Base-by-base conservation (phyloP, 1,284 basidiomycete species). In the Pseudozyma pruni region DNA sequence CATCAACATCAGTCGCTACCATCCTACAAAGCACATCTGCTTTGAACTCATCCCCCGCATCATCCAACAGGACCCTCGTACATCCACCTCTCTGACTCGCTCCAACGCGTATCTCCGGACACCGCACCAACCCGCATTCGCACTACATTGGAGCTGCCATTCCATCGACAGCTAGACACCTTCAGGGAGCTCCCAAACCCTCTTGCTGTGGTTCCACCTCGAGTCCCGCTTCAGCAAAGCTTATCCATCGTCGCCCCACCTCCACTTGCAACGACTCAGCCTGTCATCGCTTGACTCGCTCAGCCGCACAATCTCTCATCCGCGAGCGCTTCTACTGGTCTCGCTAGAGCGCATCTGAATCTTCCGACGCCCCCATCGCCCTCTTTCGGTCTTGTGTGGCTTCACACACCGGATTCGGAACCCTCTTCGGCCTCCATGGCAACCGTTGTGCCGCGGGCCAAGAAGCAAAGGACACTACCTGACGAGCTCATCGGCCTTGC, bases 361-460 rank as follows among this genome's bases (percentile, higher is more conserved):
- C 27, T 11, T 29, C 27, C 27, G n/a, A 31, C 14, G 14, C 27
- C 23, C 16, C 14, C 16, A 16, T 25, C 39, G 19, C 47, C 10
- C 25, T 49, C 14, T 17, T 38, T 50, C 31, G 47, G 19, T 50
- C 29, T 20, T n/a, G 31, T 31, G 40, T 44, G 40, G 9, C 7
- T 31, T 16, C 40, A 19, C 40, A 23, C 32, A 25, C 22, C 31
- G 31, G 17, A 46, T 32, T 23, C 27, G 38, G 37, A 23, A 35
- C 22, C 8, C 25, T n/a, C 25, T 38, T 23, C 33, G 25, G 8
- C 19, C 25, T 48, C 43, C 32, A 74, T 74, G 72, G 72, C 68
- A n/a, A 64, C 72, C 17, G 55, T 74, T 44, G 60, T 74, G 22
- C 72, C 72, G 10, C 54, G 68, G 14, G 69, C 72, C 37, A 74